Evolutionary conservation across 228 moss, liverwort and hornwort genomes (phyloP), one percentile per base, ranked within the genome.

Genomic region (Sphagnum magellanicum): DNA sequence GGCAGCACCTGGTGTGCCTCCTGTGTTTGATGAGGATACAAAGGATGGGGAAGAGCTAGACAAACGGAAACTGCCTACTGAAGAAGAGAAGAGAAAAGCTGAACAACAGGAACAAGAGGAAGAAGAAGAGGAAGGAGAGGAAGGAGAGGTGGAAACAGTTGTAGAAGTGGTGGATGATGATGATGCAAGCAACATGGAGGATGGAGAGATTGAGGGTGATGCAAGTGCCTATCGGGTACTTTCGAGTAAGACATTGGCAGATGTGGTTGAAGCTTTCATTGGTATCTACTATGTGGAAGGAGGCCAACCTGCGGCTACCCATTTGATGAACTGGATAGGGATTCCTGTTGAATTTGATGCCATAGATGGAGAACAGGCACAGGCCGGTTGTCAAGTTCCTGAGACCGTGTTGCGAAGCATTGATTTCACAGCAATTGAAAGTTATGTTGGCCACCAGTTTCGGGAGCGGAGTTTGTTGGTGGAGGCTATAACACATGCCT

Each of bases 1-100:
- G 97, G 97, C 97, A 10, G 97, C 97, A 67, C 97, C 97, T n/a
- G 97, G 97, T n/a, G 97, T 98, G 67, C 97, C 90, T 52, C 97
- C 97, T 61, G 93, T 98, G 52, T 98, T 92, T 74, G 97, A 98
- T 70, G 98, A 98, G 74, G 98, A 98, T 67, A 89, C 84, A 10
- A 98, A 93, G 75, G 98, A 98, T 63, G 67, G 88, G 10, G 97
- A 93, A 71, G 90, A 90, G 68, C 60, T 69, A 50, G 87, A 67
- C 4, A 84, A 59, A 82, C 82, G 17, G 17, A 32, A 32, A 32
- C 32, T 32, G 32, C 32, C 32, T 32, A 32, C 32, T 3, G 32
- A 32, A 32, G 32, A 32, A 32, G 32, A 32, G 67, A 74, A 75
- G 6, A 71, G 67, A 50, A 86, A 86, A 32, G 0, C 73, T 50